phyloP scores from a whole-genome alignment of 2,329 filamentous ascomycete genomes.

The Leptographium galeiforme region DNA sequence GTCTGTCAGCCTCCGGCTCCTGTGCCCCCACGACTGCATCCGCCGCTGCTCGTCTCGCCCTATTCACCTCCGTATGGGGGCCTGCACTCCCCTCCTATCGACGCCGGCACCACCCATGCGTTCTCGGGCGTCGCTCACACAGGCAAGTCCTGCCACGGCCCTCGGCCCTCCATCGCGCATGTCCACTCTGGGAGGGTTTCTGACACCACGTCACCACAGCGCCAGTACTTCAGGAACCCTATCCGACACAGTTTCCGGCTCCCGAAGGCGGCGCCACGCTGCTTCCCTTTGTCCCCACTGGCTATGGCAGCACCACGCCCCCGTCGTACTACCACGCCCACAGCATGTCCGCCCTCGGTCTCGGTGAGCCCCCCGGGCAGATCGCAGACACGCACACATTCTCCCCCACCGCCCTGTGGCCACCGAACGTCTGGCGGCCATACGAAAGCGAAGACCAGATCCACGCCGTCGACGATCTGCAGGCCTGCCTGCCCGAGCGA shows the following conservation, averaged over 20 bases:
- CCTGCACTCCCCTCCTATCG: neutral
- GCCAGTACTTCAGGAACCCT: neutral
- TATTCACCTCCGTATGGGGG: neutral
- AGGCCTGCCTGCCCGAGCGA: conserved; percentile 1
- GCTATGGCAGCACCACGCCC: neutral
- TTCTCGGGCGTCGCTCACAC: neutral
- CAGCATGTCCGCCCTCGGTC: neutral
- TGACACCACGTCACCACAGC: neutral
- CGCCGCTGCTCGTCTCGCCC: neutral
- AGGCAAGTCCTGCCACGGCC: neutral
- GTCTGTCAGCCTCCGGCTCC: conserved; percentile 22
- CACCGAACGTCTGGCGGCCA: neutral
- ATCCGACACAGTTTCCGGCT: neutral
- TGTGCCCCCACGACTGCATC: neutral
- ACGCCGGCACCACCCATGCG: neutral
- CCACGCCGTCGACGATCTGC: neutral
- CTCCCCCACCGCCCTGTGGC: neutral
- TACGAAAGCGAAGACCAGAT: neutral
- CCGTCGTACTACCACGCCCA: neutral
- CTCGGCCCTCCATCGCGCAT: too few relatives aligned
- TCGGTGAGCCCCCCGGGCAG: too few relatives aligned
- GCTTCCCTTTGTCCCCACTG: neutral
- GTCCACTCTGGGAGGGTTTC: neutral
- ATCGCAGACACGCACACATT: neutral
- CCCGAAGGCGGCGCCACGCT: neutral